Percentiles rank a stretch among this genome's conserved stretches.
These are phyloP conservation scores for Orbilia blumenaviensis DNA, from an alignment of 2,329 filamentous ascomycete species.

Conservation along the genomic window DNA sequence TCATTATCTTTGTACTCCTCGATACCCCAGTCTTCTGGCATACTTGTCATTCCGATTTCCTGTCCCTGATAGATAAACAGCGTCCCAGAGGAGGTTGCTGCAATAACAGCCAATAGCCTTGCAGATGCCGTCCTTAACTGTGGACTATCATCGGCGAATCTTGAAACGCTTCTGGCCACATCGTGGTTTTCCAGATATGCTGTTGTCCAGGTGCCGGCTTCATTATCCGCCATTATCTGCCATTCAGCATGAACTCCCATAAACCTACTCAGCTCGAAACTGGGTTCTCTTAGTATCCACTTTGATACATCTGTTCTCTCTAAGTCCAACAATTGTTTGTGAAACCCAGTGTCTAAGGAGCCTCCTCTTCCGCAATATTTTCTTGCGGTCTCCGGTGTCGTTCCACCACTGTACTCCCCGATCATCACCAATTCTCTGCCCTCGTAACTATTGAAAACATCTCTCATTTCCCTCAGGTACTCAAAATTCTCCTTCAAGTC, in stretches of 20 bases:
- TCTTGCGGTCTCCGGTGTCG: background rate
- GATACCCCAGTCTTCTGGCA: slow-evolving; percentile 70
- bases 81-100: slow-evolving; percentile 70
- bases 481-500: background rate
- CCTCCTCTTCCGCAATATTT: background rate
- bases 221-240: slow-evolving; percentile 70
- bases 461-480: slow-evolving; percentile 15
- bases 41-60: slow-evolving; percentile 74
- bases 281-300: slow-evolving; percentile 64
- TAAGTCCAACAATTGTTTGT: slow-evolving; percentile 8
- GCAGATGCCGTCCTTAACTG: slow-evolving; percentile 65
- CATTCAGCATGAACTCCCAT: slow-evolving; percentile 68
- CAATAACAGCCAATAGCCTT: slow-evolving; percentile 70
- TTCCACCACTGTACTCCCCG: slow-evolving; percentile 5
- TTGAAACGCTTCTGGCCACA: slow-evolving; percentile 69
- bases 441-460: background rate
- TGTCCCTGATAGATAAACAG: slow-evolving; percentile 76
- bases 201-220: slow-evolving; percentile 71
- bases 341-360: background rate
- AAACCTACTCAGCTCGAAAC: slow-evolving; percentile 63
- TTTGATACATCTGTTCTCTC: slow-evolving; percentile 61
- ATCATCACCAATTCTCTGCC: slow-evolving; percentile 11
- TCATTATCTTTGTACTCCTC: slow-evolving; percentile 76
- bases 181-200: slow-evolving; percentile 74
- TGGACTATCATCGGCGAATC: slow-evolving; percentile 65